A percentile compares a stretch with the other conserved stretches of the same genome.
Evolutionary conservation across 495 filamentous ascomycete species (phyloP).

Genomic region (Friedmanniomyces simplex): DNA sequence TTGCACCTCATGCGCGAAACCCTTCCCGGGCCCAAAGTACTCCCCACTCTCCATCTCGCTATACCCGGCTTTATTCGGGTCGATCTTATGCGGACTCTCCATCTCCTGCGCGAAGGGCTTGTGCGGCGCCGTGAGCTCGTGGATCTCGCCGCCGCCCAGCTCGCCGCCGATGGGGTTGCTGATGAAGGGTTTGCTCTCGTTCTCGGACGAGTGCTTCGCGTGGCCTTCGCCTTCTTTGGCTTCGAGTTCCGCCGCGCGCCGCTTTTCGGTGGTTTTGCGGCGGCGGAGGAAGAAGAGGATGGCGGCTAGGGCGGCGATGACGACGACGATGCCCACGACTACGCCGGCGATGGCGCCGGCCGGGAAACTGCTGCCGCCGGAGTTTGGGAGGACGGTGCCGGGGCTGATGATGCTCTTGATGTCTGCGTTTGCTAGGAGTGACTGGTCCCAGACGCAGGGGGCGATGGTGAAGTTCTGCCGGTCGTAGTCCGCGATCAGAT

Average conservation of each 20-base stretch:
- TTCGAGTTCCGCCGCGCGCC: constrained; percentile 15
- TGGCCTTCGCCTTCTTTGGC: constrained; percentile 14
- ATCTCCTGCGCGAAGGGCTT: constrained; percentile 18
- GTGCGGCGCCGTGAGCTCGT: constrained; percentile 13
- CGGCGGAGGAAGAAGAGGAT: constrained; percentile 16
- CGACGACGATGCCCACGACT: constrained; percentile 36
- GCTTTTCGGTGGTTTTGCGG: constrained; percentile 4
- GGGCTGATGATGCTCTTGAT: constrained; percentile 40
- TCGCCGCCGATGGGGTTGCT: constrained; percentile 13
- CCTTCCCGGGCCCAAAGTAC: constrained; percentile 13
- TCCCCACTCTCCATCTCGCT: constrained; percentile 17
- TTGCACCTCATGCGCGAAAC: constrained; percentile 12
- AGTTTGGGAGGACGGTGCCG: constrained; percentile 34
- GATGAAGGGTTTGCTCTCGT: constrained; percentile 9
- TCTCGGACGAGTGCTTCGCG: neutral
- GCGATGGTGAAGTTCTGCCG: constrained; percentile 48
- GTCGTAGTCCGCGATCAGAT: constrained; percentile 58
- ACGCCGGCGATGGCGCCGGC: constrained; percentile 27
- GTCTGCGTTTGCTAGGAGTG: constrained; percentile 28
- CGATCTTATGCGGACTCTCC: constrained; percentile 16
- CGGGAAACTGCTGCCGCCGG: constrained; percentile 13
- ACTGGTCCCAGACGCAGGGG: constrained; percentile 35
- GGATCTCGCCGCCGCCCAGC: constrained; percentile 6
- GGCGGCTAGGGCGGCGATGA: constrained; percentile 22
- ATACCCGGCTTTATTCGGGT: constrained; percentile 16